A percentile compares a stretch with the other conserved stretches of the same genome.
phyloP scores from a whole-genome alignment of 768 basidiomycete species.

The Scleroderma citrinum region DNA sequence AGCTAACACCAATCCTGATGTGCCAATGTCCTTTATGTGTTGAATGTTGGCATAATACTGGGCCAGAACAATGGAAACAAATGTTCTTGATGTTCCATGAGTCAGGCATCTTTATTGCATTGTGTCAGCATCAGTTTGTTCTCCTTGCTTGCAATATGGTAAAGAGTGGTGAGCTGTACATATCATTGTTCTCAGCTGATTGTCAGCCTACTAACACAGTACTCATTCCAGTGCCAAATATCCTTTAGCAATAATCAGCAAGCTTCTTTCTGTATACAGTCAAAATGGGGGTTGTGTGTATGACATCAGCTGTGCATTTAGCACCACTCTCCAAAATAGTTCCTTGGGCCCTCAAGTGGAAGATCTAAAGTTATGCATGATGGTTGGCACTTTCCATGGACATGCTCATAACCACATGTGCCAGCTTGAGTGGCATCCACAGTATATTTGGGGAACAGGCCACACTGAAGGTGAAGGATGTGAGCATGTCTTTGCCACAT shows the following conservation, averaged over 20 bases:
- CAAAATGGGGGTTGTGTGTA: neutral
- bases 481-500: conserved; percentile 23
- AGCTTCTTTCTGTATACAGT: neutral
- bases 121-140: conserved; percentile 5
- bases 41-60: neutral
- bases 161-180: conserved; percentile 11
- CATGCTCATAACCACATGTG: conserved; percentile 14
- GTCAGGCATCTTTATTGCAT: conserved; percentile 2
- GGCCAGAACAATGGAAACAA: no score
- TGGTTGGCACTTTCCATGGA: neutral
- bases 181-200: neutral
- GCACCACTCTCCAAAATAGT: conserved; percentile 9
- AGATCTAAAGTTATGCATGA: neutral
- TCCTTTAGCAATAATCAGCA: neutral
- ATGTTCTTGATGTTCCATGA: no score
- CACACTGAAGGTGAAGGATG: conserved; percentile 23
- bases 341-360: conserved; percentile 7
- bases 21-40: no score
- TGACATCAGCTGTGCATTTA: conserved; percentile 24
- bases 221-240: conserved; percentile 6
- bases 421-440: conserved; percentile 24
- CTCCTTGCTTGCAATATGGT: conserved; percentile 9
- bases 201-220: neutral
- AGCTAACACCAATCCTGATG: no score
- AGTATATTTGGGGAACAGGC: conserved; percentile 18